phyloP scores from a whole-genome alignment of 352 stramenopile genomes.

The Globisporangium okanoganense region DNA sequence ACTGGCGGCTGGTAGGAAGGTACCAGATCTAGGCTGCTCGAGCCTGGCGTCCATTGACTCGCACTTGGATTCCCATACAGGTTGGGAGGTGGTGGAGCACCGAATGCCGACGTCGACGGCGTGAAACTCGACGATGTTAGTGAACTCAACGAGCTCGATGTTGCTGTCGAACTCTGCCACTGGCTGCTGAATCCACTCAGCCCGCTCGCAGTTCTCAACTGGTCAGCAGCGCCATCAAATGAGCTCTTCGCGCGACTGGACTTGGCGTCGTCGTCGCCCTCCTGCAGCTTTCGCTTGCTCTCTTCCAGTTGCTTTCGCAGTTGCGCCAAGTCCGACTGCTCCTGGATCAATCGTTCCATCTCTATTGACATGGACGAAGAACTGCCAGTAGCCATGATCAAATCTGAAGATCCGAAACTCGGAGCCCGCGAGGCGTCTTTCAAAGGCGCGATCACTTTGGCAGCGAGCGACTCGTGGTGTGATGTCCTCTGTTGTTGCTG shows the following conservation, averaged over 20 bases:
- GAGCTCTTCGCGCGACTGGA: neutral
- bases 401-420: conserved; percentile 3
- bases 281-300: conserved; percentile 56
- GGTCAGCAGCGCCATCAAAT: neutral
- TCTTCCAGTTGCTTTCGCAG: conserved; percentile 65
- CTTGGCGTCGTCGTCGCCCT: conserved; percentile 16
- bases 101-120: conserved; percentile 4
- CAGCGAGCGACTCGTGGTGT: conserved; percentile 23
- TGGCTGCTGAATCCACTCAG: conserved; percentile 1
- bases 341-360: conserved; percentile 60
- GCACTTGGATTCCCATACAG: conserved; percentile 2
- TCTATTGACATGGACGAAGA: conserved; percentile 30
- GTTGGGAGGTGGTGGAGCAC: neutral
- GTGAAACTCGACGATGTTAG: conserved; percentile 21
- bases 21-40: conserved; percentile 4
- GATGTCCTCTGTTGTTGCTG: neutral
- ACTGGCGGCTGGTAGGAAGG: conserved; percentile 9
- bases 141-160: neutral
- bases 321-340: conserved; percentile 61
- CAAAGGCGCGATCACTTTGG: conserved; percentile 36
- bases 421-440: conserved; percentile 14
- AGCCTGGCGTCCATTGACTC: conserved; percentile 10
- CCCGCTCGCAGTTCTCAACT: conserved; percentile 5
- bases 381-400: neutral
- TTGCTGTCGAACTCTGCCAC: conserved; percentile 8